A percentile compares a stretch with the other conserved stretches of the same genome.
Conservation (phyloP, 441 rosid genomes). For the Arabidopsis hybrid region DNA sequence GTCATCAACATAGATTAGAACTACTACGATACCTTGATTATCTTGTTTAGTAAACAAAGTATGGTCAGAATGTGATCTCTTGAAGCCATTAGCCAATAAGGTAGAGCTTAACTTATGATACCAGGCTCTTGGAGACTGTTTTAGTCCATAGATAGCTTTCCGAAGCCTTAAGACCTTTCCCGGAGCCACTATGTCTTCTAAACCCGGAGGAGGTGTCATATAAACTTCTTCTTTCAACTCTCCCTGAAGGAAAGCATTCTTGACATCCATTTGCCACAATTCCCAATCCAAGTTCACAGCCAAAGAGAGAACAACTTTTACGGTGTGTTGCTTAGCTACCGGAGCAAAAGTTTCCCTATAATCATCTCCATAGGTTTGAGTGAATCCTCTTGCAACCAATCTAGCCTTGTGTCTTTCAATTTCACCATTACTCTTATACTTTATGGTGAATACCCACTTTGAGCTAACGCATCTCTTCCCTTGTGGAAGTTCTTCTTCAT, state of each 20-base stretch:
- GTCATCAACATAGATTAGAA: not conserved
- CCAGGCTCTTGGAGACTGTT: not conserved
- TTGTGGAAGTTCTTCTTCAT: too few species aligned
- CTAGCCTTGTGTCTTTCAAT: too few species aligned
- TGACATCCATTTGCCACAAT: not conserved
- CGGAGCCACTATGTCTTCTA: not conserved
- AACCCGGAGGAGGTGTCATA: not conserved
- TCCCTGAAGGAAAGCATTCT: not conserved
- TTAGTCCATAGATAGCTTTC: not conserved
- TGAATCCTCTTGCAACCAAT: too few species aligned
- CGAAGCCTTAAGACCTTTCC: not conserved
- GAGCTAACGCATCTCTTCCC: too few species aligned
- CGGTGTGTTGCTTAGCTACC: not conserved
- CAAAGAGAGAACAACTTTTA: not conserved
- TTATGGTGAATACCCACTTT: too few species aligned
- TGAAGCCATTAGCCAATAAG: fast-evolving
- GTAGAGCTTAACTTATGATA: not conserved
- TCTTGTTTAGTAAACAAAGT: not conserved
- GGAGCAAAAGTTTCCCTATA: too few species aligned
- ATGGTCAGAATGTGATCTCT: not conserved
- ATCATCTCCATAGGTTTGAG: too few species aligned
- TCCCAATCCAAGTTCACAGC: not conserved
- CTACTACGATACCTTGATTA: not conserved
- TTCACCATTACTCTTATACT: too few species aligned
- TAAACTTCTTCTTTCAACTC: not conserved